phyloP scores from a whole-genome alignment of 2,329 filamentous ascomycete genomes.

The Myriosclerotinia scirpicola region DNA sequence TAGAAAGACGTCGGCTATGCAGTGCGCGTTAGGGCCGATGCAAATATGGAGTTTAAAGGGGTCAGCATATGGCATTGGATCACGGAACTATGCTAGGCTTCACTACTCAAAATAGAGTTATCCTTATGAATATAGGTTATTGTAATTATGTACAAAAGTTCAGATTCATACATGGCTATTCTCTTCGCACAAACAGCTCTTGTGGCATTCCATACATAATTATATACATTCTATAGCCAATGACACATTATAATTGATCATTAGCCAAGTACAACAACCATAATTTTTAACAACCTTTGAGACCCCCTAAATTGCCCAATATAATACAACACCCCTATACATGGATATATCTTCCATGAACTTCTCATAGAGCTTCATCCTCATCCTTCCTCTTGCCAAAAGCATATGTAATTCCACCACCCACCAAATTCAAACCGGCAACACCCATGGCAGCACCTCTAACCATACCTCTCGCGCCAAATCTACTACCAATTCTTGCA shows the following conservation, averaged over 20 bases:
- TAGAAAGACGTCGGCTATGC: constrained; percentile 34
- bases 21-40: constrained; percentile 33
- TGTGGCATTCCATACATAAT: neutral
- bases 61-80: constrained; percentile 25
- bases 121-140: constrained; percentile 16
- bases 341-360: neutral
- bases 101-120: constrained; percentile 1
- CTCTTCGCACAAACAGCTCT: neutral
- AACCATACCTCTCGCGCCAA: constrained; percentile 51
- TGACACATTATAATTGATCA: neutral
- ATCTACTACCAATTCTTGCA: constrained; percentile 47
- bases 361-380: constrained; percentile 16
- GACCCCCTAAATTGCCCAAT: neutral
- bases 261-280: neutral
- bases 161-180: neutral
- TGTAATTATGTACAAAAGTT: constrained; percentile 14
- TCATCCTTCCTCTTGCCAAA: constrained; percentile 46
- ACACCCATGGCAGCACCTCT: constrained; percentile 52
- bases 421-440: constrained; percentile 51
- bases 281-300: neutral
- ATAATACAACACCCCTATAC: neutral
- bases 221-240: neutral
- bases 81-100: constrained; percentile 16
- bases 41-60: constrained; percentile 25
- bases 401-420: constrained; percentile 52